Percentiles rank a stretch among this genome's conserved stretches.
Evolutionary conservation across 768 basidiomycete genomes (phyloP).

Genomic region (Tephrocybe sp.): DNA sequence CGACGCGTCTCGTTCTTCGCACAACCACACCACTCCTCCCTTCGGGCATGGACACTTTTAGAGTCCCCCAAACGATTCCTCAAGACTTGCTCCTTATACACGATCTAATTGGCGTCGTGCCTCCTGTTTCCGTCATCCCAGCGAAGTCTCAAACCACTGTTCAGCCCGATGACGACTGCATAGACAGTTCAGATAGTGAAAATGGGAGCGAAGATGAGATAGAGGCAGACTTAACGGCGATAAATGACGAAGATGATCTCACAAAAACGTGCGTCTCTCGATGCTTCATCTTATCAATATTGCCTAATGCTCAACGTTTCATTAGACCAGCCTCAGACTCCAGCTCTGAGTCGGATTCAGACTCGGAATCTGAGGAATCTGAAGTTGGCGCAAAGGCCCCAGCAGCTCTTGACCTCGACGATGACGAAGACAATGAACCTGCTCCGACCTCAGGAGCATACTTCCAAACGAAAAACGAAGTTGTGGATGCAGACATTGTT

Average conservation of each 20-base stretch:
- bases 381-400: constrained; percentile 16
- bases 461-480: constrained; percentile 71
- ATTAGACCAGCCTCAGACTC: constrained; percentile 16
- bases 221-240: constrained; percentile 55
- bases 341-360: constrained; percentile 35
- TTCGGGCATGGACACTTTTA: constrained; percentile 49
- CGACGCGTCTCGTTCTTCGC: constrained; percentile 13
- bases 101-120: constrained; percentile 50
- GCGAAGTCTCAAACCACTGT: not conserved
- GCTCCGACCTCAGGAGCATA: constrained; percentile 39
- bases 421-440: constrained; percentile 53
- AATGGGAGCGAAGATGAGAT: constrained; percentile 72
- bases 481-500: constrained; percentile 54
- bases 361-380: constrained; percentile 29
- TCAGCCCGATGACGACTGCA: constrained; percentile 40
- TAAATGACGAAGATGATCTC: constrained; percentile 38
- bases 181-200: constrained; percentile 54
- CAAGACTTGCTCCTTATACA: constrained; percentile 79
- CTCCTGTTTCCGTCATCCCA: not conserved
- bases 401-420: constrained; percentile 43
- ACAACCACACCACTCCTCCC: not conserved
- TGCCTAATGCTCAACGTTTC: constrained; percentile 8
- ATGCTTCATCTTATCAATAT: constrained; percentile 12
- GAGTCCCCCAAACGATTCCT: constrained; percentile 58
- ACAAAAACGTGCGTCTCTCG: constrained; percentile 18